Conservation (phyloP, 108 stramenopile species). For the Skeletonema grethae region DNA sequence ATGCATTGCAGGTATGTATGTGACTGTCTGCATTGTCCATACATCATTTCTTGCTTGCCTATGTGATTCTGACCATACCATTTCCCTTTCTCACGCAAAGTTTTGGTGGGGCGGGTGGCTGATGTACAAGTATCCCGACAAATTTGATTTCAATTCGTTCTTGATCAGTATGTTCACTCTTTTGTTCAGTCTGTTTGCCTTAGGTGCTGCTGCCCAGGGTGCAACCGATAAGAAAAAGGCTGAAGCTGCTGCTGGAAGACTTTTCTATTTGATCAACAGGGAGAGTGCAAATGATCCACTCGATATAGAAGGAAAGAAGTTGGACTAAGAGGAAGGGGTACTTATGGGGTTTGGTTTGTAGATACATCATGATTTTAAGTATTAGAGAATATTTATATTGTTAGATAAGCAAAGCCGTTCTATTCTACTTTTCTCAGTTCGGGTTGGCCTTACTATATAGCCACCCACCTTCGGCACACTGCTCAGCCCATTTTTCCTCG, state of each 20-base stretch:
- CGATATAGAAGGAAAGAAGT: slow-evolving; percentile 1
- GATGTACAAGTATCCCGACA: slow-evolving; percentile 55
- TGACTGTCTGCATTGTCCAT: not conserved
- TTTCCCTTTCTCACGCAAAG: slow-evolving; percentile 35
- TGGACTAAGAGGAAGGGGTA: not conserved
- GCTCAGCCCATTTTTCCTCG: not conserved
- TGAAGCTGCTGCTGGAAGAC: slow-evolving; percentile 62
- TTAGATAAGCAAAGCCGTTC: too few relatives aligned
- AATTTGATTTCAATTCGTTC: slow-evolving; percentile 64
- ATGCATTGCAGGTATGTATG: slow-evolving; percentile 12
- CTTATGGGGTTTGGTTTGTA: not conserved
- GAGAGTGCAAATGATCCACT: slow-evolving; percentile 34
- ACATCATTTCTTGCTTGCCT: not conserved
- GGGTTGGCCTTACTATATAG: not conserved
- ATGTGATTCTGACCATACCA: slow-evolving; percentile 9
- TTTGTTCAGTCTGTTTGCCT: slow-evolving; percentile 72
- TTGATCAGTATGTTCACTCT: slow-evolving; percentile 77
- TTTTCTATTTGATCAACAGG: slow-evolving; percentile 72
- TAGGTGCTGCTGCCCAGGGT: slow-evolving; percentile 78
- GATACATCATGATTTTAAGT: not conserved
- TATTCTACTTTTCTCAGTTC: too few relatives aligned
- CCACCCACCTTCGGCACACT: not conserved
- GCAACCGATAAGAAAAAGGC: slow-evolving; percentile 67
- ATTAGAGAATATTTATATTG: too few relatives aligned
- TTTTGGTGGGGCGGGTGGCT: slow-evolving; percentile 83